Conservation (phyloP, 805 yeast genomes). For the Pachysolen tannophilus region DNA sequence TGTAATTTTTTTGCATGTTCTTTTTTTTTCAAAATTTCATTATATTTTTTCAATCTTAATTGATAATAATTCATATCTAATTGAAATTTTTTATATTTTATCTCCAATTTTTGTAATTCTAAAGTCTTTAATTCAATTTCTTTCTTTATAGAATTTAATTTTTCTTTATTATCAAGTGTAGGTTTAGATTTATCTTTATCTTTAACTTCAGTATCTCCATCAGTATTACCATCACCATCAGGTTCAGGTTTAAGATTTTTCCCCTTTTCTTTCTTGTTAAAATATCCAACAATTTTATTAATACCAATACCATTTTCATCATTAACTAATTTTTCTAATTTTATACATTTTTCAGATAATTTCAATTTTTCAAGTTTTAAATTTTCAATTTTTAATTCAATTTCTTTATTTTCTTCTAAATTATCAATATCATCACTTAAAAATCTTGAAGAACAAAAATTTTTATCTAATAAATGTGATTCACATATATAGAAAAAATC, state of each 20-base stretch:
- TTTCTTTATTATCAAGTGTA: conserved; percentile 6
- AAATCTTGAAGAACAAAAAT: conserved; percentile 31
- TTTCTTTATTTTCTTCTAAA: conserved; percentile 12
- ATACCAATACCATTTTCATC: conserved; percentile 15
- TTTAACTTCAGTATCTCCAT: conserved; percentile 9
- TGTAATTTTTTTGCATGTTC: conserved; percentile 24
- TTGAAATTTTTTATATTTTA: conserved; percentile 28
- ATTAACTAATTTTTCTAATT: conserved; percentile 24
- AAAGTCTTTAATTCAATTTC: conserved; percentile 15
- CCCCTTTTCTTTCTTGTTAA: conserved; percentile 11
- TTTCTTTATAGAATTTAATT: conserved; percentile 9
- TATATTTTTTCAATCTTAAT: conserved; percentile 27
- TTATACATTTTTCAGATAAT: conserved; percentile 25
- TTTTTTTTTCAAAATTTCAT: conserved; percentile 25
- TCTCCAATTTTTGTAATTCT: conserved; percentile 15
- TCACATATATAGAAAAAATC: conserved; percentile 50
- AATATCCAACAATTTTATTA: conserved; percentile 17
- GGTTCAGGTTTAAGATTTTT: background rate
- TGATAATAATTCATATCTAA: conserved; percentile 34
- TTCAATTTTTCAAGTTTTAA: conserved; percentile 4
- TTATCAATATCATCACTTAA: conserved; percentile 22
- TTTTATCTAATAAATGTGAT: conserved; percentile 36
- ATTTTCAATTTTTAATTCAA: conserved; percentile 13
- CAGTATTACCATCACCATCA: background rate
- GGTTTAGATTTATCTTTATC: conserved; percentile 7